Conservation (phyloP, 805 yeast species). For the Cyberlindnera samutprakarnensis region DNA sequence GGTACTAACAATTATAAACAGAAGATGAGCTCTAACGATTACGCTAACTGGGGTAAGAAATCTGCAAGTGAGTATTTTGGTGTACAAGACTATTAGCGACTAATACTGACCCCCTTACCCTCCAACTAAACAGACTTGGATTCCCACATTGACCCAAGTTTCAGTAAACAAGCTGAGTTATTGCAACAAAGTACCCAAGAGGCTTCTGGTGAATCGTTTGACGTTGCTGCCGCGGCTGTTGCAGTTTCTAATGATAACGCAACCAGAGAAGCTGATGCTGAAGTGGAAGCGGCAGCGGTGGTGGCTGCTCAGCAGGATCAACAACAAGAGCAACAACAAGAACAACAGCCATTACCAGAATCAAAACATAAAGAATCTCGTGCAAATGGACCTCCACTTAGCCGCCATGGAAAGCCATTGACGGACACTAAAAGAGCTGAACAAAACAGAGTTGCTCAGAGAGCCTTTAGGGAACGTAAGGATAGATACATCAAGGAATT, state of each 20-base stretch:
- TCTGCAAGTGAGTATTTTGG: too few species aligned
- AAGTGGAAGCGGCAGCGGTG: neutral
- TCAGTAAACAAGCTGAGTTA: constrained; percentile 15
- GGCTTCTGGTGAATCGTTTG: constrained; percentile 15
- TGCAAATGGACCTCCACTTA: constrained; percentile 5
- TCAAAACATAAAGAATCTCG: neutral
- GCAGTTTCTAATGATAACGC: constrained; percentile 16
- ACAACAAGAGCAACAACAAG: constrained; percentile 4
- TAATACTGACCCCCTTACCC: neutral
- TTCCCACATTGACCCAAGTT: constrained; percentile 25
- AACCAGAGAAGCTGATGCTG: neutral
- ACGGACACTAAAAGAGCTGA: constrained; percentile 78
- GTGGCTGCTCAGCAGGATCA: neutral
- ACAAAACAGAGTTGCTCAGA: constrained; percentile 87
- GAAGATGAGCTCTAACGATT: too few species aligned
- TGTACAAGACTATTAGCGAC: too few species aligned
- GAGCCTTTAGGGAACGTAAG: constrained; percentile 81
- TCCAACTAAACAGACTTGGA: constrained; percentile 9
- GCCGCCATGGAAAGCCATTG: constrained; percentile 30
- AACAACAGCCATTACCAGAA: constrained; percentile 8
- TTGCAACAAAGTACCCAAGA: constrained; percentile 12
- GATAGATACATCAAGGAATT: constrained; percentile 76
- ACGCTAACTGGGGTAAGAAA: too few species aligned
- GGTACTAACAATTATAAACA: too few species aligned
- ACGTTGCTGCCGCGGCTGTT: constrained; percentile 32